phyloP scores from a whole-genome alignment of 1,139 yeast genomes.

The Geotrichum siamense region DNA sequence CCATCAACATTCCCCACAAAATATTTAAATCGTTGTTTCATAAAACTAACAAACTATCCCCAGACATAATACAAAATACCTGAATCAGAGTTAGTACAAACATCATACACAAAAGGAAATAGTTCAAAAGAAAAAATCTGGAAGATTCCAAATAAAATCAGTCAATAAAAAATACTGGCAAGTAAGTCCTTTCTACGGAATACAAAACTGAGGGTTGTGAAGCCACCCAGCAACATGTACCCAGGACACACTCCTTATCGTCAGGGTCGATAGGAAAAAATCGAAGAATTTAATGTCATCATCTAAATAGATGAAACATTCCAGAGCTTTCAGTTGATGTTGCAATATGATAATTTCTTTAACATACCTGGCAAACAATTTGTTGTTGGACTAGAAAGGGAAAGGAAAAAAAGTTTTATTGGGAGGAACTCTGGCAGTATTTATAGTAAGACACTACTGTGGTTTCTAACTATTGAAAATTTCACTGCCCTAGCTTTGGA shows the following conservation, averaged over 20 bases:
- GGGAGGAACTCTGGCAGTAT: too few species aligned
- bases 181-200: constrained; percentile 50
- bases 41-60: constrained; percentile 2
- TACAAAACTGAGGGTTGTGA: constrained; percentile 18
- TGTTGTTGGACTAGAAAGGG: background rate
- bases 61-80: constrained; percentile 6
- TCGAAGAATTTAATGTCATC: constrained; percentile 52
- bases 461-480: too few species aligned
- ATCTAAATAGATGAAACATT: constrained; percentile 14
- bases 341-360: background rate
- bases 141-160: constrained; percentile 39
- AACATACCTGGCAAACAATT: background rate
- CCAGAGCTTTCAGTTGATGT: background rate
- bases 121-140: constrained; percentile 8
- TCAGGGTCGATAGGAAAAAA: constrained; percentile 82
- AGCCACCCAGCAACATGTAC: constrained; percentile 25
- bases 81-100: constrained; percentile 2
- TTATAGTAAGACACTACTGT: too few species aligned
- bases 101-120: background rate
- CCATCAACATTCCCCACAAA: constrained; percentile 1
- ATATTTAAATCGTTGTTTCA: background rate
- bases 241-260: constrained; percentile 63
- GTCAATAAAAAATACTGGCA: constrained; percentile 75
- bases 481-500: too few species aligned
- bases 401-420: background rate